A percentile compares a stretch with the other conserved stretches of the same genome.
These are phyloP conservation scores for Macrolepiota dolichaula DNA, from an alignment of 768 basidiomycete species.

Conservation along the genomic window DNA sequence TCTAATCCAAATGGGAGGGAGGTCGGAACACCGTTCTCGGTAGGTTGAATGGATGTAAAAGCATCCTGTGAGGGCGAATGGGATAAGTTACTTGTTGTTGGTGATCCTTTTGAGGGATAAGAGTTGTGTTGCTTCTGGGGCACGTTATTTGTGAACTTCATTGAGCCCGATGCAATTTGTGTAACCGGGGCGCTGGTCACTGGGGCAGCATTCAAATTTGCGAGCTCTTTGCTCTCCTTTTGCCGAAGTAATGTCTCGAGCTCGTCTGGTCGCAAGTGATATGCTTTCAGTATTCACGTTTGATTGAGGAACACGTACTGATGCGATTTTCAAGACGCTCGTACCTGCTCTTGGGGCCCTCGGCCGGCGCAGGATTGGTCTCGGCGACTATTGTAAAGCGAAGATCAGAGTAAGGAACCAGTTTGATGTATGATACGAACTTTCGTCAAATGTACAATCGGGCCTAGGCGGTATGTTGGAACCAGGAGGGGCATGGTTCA, in stretches of 20 bases:
- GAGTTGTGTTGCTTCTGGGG: constrained; percentile 2
- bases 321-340: constrained; percentile 68
- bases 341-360: constrained; percentile 57
- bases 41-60: constrained; percentile 10
- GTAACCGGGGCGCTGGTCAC: not conserved
- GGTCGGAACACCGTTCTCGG: constrained; percentile 12
- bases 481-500: constrained; percentile 59
- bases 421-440: constrained; percentile 13
- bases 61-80: constrained; percentile 23
- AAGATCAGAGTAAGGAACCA: not conserved
- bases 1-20: constrained; percentile 28
- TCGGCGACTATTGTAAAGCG: constrained; percentile 35
- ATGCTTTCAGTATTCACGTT: not conserved
- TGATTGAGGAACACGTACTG: constrained; percentile 42
- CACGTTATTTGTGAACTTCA: not conserved
- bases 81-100: constrained; percentile 19
- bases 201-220: not conserved
- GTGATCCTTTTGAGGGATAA: constrained; percentile 5
- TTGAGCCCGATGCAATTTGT: not conserved
- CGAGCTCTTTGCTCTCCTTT: constrained; percentile 33
- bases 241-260: constrained; percentile 64
- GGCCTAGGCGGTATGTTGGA: constrained; percentile 49
- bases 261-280: constrained; percentile 43
- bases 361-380: constrained; percentile 29
- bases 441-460: constrained; percentile 77